Percentiles rank a stretch among this genome's conserved stretches.
phyloP scores from a whole-genome alignment of 345 rosid genomes.

The Leavenworthia alabamica region DNA sequence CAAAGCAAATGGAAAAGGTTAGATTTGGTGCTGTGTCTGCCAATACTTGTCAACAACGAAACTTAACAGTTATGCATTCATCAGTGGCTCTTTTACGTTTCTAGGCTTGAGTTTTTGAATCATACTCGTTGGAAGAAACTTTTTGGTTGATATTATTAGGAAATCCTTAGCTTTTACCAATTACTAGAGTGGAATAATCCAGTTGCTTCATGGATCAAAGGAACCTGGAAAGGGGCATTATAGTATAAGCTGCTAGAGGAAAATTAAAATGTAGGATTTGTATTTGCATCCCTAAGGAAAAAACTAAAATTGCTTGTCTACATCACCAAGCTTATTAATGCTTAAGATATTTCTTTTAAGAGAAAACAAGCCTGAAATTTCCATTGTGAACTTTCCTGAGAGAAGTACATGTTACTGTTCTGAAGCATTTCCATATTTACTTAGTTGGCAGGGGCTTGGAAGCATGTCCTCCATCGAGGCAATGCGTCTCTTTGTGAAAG shows the following conservation, averaged over 20 bases:
- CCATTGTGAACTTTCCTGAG: background rate
- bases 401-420: constrained; percentile 1
- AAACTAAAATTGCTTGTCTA: background rate
- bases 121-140: background rate
- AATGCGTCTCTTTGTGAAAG: constrained; percentile 98
- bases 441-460: constrained; percentile 96
- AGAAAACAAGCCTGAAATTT: background rate
- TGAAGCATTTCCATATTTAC: constrained; percentile 26
- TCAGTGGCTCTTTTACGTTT: constrained; percentile 1
- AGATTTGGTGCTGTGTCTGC: constrained; percentile 20
- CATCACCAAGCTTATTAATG: constrained; percentile 7
- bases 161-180: background rate
- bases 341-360: background rate
- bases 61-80: background rate
- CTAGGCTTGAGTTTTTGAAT: constrained; percentile 7
- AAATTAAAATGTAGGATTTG: constrained; percentile 4
- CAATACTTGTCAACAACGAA: background rate
- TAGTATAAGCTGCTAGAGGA: constrained; percentile 11
- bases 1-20: constrained; percentile 98
- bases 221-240: background rate
- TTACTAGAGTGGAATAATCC: background rate
- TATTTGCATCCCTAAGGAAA: background rate
- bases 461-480: constrained; percentile 93
- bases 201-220: background rate
- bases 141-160: background rate